Evolutionary conservation across 179 eudicot species (phyloP), one percentile per base, ranked within the genome.

Genomic region (Silene coronaria): DNA sequence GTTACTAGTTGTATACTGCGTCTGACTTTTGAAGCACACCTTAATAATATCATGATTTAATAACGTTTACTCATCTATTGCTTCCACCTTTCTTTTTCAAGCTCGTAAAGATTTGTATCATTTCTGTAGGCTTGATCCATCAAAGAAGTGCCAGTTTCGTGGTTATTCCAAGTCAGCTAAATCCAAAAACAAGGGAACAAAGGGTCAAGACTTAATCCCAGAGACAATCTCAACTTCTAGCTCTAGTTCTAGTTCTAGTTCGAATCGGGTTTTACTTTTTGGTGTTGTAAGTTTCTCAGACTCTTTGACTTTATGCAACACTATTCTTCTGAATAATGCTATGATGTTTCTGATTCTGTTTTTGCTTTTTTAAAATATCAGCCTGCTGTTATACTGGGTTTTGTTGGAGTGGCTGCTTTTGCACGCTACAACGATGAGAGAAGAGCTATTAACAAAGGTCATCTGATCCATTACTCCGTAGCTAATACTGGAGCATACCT

Each of bases 401-500:
- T 84, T 81, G 89, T 88, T 76, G 91, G 90, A 51, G 77, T 88
- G 79, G 83, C 82, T 71, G 67, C 79, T 75, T 80, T 78, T 79
- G 45, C 85, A 76, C 97, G 84, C 64, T 83, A 84, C 78, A 93
- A 93, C 62, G 98, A 93, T 74, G 97, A 91, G 84, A 89, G 80
- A 82, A 84, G 98, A 83, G 91, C 86, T n/a, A 75, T 88, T 76
- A 70, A 79, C 14, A 93, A 85, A 93, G 98, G 97, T 93, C 28
- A 32, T 65, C 26, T 58, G 55, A 23, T 62, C 62, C 13, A 11
- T 45, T 60, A 63, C 8, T 21, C 66, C 27, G 23, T 22, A 66
- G 11, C 51, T 63, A n/a, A 36, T 73, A n/a, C 13, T 24, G 70
- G 51, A 38, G 42, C 23, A 24, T 66, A 16, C 71, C 70, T 8